Conservation (phyloP, 108 stramenopile species). For the Conticribra weissflogii region DNA sequence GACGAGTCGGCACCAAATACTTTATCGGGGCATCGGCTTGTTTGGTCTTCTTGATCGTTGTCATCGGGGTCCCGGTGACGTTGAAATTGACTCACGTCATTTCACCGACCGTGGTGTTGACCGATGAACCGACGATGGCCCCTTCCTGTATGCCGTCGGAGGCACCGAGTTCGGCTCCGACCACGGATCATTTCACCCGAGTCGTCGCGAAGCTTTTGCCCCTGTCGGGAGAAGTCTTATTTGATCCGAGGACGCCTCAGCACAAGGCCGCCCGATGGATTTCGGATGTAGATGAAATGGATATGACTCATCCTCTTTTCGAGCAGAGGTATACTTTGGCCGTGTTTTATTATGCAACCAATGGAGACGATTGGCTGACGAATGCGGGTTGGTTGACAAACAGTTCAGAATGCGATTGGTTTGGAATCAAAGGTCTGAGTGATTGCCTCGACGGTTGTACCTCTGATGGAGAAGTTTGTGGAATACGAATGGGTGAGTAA, state of each 20-base stretch:
- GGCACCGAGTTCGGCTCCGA: too few species aligned
- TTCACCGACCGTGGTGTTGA: not conserved
- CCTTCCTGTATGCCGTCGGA: constrained; percentile 10
- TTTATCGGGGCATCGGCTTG: constrained; percentile 1
- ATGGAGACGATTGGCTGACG: constrained; percentile 15
- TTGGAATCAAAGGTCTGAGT: not conserved
- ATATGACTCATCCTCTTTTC: constrained; percentile 14
- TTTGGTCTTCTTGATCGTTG: constrained; percentile 16
- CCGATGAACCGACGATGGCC: not conserved
- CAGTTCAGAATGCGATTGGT: constrained; percentile 12
- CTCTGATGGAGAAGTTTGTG: constrained; percentile 9
- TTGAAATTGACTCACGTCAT: constrained; percentile 4
- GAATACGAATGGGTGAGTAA: constrained; percentile 3
- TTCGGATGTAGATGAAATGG: constrained; percentile 14
- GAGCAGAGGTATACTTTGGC: constrained; percentile 24
- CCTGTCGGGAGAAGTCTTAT: constrained; percentile 11
- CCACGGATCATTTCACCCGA: not conserved
- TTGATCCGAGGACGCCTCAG: constrained; percentile 12
- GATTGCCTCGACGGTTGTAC: constrained; percentile 14
- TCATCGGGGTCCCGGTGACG: constrained; percentile 15
- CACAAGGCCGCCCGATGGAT: constrained; percentile 25
- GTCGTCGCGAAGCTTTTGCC: constrained; percentile 8
- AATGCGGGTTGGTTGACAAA: constrained; percentile 8
- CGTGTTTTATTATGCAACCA: constrained; percentile 16
- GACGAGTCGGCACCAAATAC: not conserved